Conservation (phyloP, 192 early-diverging fungal genomes). For the Linderina pennispora region DNA sequence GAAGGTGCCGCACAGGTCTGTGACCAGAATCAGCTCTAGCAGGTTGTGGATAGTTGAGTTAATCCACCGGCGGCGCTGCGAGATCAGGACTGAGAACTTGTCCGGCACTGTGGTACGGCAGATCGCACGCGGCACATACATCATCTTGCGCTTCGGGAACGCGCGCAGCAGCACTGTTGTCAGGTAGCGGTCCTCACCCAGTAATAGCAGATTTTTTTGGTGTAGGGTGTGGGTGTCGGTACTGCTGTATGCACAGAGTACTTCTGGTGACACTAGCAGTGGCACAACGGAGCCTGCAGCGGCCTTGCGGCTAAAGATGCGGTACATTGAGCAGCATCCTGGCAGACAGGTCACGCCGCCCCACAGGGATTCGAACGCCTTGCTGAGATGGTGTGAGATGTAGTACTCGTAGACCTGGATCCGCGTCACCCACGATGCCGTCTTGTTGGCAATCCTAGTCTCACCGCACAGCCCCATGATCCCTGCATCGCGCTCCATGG, state of each 20-base stretch:
- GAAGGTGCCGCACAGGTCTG: conserved; percentile 94
- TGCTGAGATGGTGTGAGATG: conserved; percentile 93
- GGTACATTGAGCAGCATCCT: conserved; percentile 96
- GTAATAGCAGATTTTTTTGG: conserved; percentile 75
- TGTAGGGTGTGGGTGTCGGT: conserved; percentile 69
- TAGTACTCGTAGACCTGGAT: conserved; percentile 99
- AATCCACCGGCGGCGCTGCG: conserved; percentile 93
- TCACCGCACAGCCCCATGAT: conserved; percentile 97
- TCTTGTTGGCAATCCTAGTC: conserved; percentile 92
- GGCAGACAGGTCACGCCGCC: conserved; percentile 99
- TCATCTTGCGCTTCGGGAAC: conserved; percentile 76
- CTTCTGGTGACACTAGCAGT: conserved; percentile 73
- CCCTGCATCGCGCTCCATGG: conserved; percentile 73
- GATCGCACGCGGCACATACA: conserved; percentile 70
- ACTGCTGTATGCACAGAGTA: conserved; percentile 66
- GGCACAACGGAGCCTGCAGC: conserved; percentile 58
- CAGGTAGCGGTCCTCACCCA: conserved; percentile 85
- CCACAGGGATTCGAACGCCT: conserved; percentile 94
- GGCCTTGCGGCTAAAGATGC: conserved; percentile 71
- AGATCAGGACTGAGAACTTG: conserved; percentile 64
- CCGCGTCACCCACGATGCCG: conserved; percentile 76
- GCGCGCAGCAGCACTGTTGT: conserved; percentile 75
- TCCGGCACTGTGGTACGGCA: conserved; percentile 77
- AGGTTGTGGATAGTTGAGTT: conserved; percentile 97
- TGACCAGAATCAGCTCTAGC: conserved; percentile 84